Conservation (phyloP, 176 grass and related monocot genomes). For the Aegilops speltoides region DNA sequence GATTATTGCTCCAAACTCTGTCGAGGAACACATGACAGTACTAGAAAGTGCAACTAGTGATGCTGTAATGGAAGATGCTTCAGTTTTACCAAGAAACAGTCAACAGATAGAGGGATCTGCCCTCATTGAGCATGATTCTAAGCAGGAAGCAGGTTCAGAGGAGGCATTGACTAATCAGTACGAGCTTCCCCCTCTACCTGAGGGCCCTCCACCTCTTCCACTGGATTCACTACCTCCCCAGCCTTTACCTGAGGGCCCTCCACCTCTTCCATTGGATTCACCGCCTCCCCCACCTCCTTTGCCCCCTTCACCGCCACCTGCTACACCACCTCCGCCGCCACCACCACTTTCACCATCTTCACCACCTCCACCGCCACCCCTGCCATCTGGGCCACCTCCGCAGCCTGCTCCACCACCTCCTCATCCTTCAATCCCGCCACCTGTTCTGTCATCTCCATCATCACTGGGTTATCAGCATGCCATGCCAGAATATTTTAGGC, state of each 20-base stretch:
- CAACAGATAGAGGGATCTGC: slow-evolving; percentile 38
- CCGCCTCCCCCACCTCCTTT: slow-evolving; percentile 67
- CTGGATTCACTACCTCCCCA: slow-evolving; percentile 64
- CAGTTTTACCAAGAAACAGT: slow-evolving; percentile 34
- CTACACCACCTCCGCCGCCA: slow-evolving; percentile 47
- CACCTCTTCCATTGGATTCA: slow-evolving; percentile 64
- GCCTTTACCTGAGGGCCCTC: slow-evolving; percentile 42
- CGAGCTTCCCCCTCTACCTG: slow-evolving; percentile 59
- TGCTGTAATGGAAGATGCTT: slow-evolving; percentile 62
- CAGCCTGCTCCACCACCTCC: slow-evolving; percentile 56
- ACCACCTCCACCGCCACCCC: slow-evolving; percentile 60
- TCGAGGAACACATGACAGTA: slow-evolving; percentile 26
- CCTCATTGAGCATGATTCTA: slow-evolving; percentile 35
- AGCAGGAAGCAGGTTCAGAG: slow-evolving; percentile 26
- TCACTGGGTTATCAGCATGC: slow-evolving; percentile 56
- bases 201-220: slow-evolving; percentile 61
- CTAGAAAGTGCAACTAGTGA: slow-evolving; percentile 41
- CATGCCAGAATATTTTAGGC: slow-evolving; percentile 60
- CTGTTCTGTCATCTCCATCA: slow-evolving; percentile 55
- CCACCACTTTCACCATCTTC: slow-evolving; percentile 54
- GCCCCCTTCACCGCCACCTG: slow-evolving; percentile 69
- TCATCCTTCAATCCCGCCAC: slow-evolving; percentile 50
- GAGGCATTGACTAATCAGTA: slow-evolving; percentile 41
- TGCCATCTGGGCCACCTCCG: slow-evolving; percentile 52
- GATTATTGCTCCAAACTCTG: slow-evolving; percentile 32